Evolutionary conservation across 305 asterid species (phyloP).

Genomic region (Plantago coronopus): DNA sequence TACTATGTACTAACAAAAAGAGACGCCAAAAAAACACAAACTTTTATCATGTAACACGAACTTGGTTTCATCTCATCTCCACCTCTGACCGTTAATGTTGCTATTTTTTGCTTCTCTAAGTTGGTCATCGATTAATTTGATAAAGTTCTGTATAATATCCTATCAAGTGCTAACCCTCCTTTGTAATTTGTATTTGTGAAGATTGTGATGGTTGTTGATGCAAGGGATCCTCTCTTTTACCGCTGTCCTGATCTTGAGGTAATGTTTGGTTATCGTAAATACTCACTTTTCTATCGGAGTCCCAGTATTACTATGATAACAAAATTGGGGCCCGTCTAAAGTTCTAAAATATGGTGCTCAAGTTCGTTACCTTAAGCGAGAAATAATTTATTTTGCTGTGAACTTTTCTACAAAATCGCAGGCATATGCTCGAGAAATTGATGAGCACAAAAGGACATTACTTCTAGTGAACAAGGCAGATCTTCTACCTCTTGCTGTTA

Average conservation of each 20-base stretch:
- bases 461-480: slow-evolving; percentile 97
- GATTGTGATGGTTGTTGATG: slow-evolving; percentile 99
- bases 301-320: too few relatives aligned
- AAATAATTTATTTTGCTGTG: too few relatives aligned
- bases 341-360: background rate
- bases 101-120: slow-evolving; percentile 5
- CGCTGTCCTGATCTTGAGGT: slow-evolving; percentile 99
- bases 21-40: too few relatives aligned
- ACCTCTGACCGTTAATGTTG: background rate
- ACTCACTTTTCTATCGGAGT: too few relatives aligned
- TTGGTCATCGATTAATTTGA: slow-evolving; percentile 1
- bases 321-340: background rate
- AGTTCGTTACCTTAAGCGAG: too few relatives aligned
- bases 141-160: slow-evolving; percentile 6
- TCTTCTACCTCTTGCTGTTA: slow-evolving; percentile 71
- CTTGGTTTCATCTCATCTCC: too few relatives aligned
- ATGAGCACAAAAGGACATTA: slow-evolving; percentile 81
- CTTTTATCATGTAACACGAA: too few relatives aligned
- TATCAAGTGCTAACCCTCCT: slow-evolving; percentile 22
- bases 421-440: slow-evolving; percentile 89
- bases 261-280: slow-evolving; percentile 13
- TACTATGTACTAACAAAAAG: too few relatives aligned
- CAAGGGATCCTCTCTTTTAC: slow-evolving; percentile 91
- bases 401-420: slow-evolving; percentile 30
- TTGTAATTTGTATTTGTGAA: slow-evolving; percentile 31